Conservation (phyloP, 179 eudicot genomes). For the Actinidia arguta region DNA sequence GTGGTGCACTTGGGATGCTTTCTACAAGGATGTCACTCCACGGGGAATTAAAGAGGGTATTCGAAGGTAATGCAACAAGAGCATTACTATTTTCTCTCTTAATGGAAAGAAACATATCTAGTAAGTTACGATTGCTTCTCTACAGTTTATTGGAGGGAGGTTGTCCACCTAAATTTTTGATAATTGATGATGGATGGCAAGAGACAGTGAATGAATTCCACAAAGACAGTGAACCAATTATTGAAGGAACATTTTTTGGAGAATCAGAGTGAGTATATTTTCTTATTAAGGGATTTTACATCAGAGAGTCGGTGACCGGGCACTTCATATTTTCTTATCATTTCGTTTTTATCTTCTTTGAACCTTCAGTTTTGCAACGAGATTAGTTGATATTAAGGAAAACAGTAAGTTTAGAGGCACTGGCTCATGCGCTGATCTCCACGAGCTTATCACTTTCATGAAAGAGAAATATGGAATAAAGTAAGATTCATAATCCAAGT, state of each 20-base stretch:
- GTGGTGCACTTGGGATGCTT: slow-evolving; percentile 96
- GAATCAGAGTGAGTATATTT: slow-evolving; percentile 47
- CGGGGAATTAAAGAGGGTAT: slow-evolving; percentile 71
- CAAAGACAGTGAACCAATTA: slow-evolving; percentile 56
- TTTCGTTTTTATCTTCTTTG: not conserved
- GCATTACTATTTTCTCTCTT: slow-evolving; percentile 6
- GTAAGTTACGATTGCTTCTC: not conserved
- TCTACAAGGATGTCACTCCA: slow-evolving; percentile 72
- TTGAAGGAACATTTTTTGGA: slow-evolving; percentile 46
- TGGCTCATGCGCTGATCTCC: slow-evolving; percentile 39
- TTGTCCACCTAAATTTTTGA: slow-evolving; percentile 66
- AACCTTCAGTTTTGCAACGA: slow-evolving; percentile 57
- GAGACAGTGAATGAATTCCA: slow-evolving; percentile 60
- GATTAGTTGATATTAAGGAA: slow-evolving; percentile 62
- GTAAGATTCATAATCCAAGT: slow-evolving; percentile 34
- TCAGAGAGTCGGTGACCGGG: not conserved
- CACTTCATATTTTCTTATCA: not conserved
- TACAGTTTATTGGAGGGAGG: slow-evolving; percentile 73
- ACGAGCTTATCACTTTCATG: slow-evolving; percentile 54
- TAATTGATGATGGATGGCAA: slow-evolving; percentile 91
- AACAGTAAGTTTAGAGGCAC: slow-evolving; percentile 55
- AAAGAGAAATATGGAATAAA: slow-evolving; percentile 63
- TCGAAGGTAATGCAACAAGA: slow-evolving; percentile 47
- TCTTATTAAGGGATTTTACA: not conserved
- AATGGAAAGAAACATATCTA: not conserved